Evolutionary conservation across 768 basidiomycete genomes (phyloP).

Genomic region (Tulasnella sp.): DNA sequence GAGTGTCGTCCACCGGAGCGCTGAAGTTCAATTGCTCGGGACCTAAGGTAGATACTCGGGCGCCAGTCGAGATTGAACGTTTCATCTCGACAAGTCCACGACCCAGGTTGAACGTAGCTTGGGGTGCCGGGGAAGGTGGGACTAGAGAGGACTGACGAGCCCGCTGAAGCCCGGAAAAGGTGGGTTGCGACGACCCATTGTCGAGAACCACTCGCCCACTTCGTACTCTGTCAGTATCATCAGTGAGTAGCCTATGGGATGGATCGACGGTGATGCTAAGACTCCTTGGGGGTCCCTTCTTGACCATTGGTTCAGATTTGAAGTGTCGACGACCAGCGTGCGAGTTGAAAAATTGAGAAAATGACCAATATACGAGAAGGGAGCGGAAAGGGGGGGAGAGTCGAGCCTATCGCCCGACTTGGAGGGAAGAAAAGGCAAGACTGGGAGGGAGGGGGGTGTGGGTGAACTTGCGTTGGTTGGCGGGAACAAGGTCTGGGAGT

Average conservation of each 20-base stretch:
- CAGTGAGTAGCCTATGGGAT: constrained; percentile 6
- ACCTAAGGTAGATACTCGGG: no score
- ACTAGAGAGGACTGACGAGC: not conserved
- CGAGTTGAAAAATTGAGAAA: not conserved
- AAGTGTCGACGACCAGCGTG: constrained; percentile 4
- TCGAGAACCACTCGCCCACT: constrained; percentile 13
- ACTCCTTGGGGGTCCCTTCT: constrained; percentile 6
- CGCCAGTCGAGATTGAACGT: no score
- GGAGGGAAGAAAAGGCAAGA: no score
- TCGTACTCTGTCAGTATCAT: constrained; percentile 11
- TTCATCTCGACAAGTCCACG: no score
- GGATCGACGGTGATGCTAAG: constrained; percentile 13
- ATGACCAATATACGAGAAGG: not conserved
- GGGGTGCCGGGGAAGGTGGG: constrained; percentile 8
- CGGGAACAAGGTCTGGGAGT: no score
- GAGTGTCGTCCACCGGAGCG: no score
- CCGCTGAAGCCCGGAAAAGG: not conserved
- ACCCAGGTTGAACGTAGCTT: not conserved
- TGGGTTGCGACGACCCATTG: not conserved
- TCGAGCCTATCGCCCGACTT: no score
- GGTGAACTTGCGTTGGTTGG: no score
- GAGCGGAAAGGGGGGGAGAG: not conserved
- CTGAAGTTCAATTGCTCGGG: no score
- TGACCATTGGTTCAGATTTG: constrained; percentile 9
- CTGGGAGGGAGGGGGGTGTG: no score